Conservation (phyloP, 441 rosid genomes). For the Euphorbia neoarborescens region DNA sequence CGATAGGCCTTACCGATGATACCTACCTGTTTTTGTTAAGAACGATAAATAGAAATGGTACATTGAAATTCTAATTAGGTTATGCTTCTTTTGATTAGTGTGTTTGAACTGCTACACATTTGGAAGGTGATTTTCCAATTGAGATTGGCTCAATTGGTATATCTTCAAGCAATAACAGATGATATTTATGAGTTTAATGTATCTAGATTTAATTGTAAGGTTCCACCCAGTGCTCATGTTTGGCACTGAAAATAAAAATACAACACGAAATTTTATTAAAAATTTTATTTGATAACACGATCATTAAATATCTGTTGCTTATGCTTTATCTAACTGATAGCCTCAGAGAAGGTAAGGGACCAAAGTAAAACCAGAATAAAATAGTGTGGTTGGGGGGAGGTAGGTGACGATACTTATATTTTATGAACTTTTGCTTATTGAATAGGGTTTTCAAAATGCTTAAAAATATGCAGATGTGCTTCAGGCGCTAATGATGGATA, state of each 20-base stretch:
- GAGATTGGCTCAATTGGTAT: not conserved
- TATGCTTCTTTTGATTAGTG: not conserved
- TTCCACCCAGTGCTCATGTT: not conserved
- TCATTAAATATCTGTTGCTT: not conserved
- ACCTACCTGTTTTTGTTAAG: not conserved
- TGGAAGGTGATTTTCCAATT: not conserved
- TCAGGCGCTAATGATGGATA: constrained; percentile 30
- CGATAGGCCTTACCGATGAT: not conserved
- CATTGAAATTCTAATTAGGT: not conserved
- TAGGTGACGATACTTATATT: not conserved
- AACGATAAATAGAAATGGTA: not conserved
- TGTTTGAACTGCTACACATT: not conserved
- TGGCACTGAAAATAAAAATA: not conserved
- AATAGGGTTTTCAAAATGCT: not conserved
- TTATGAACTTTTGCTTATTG: not conserved
- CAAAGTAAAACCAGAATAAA: not conserved
- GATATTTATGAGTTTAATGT: not conserved
- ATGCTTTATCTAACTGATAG: not conserved
- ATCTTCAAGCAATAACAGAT: not conserved
- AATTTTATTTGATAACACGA: not conserved
- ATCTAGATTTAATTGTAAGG: not conserved
- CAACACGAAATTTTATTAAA: not conserved
- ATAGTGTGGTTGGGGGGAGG: not conserved
- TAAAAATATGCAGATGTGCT: constrained; percentile 22
- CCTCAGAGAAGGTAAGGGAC: not conserved